Evolutionary conservation across 1,139 yeast species (phyloP), one percentile per base, ranked within the genome.

Genomic region (Saccharomycopsis hybrid): DNA sequence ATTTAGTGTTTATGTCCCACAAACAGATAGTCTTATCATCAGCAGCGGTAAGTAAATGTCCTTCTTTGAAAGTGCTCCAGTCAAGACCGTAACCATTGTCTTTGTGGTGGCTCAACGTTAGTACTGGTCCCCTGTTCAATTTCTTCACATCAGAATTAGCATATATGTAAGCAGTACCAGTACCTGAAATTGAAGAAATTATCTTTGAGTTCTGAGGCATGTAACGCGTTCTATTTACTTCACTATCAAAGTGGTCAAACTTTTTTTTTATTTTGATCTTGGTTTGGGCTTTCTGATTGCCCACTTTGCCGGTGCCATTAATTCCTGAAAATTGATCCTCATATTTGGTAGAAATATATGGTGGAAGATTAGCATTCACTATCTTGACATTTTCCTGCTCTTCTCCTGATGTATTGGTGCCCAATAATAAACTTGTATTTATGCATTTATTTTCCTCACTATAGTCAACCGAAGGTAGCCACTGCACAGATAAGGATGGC

Each of bases 381-480:
- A 89, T 67, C 61, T 92, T 85, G 56, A 92, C 66, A 63, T 80
- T 86, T 62, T 92, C 86, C 2, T 76, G 75, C 50, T 83, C 95
- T 51, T 79, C 82, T 2, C 89, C 95, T 0, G 89, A 78, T 0
- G 97, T 87, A 61, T 88, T 89, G 0, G 98, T 92, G n/a, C 97
- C 96, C 41, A 90, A 66, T 27, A 90, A 64, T 51, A 92, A 64
- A 39, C 64, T 62, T 53, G 70, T 71, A 24, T 63, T 61, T 4
- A 60, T 57, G 3, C 53, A 33, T 29, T 44, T 28, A 9, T 13
- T 38, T 2, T 46, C 51, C 2, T 54, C 49, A 2, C 51, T 47
- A 2, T 56, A 46, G 2, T 55, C 53, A 24, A 57, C 64, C 44
- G 74, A 70, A 0, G 89, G 89, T n/a, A 83, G 65, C 89, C 92